phyloP scores from a whole-genome alignment of 805 yeast species.

The Wickerhamomyces strasburgensis region DNA sequence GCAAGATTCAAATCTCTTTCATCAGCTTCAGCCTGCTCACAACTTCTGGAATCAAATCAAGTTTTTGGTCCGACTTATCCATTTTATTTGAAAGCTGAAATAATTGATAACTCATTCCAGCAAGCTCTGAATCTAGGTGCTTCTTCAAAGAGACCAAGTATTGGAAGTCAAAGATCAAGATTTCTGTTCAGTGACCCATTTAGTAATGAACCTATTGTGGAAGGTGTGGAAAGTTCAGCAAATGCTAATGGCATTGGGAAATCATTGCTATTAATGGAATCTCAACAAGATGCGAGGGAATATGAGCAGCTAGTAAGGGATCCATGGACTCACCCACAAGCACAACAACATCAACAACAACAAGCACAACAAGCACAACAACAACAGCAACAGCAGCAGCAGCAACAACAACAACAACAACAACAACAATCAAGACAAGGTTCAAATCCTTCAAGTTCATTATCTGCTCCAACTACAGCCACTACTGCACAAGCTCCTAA shows the following conservation, averaged over 20 bases:
- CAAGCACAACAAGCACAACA: constrained; percentile 15
- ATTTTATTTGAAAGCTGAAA: constrained; percentile 36
- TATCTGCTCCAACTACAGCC: background rate
- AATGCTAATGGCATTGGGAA: constrained; percentile 34
- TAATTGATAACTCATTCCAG: constrained; percentile 28
- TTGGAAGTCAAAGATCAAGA: constrained; percentile 58
- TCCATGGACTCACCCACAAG: constrained; percentile 31
- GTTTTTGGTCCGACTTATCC: constrained; percentile 47
- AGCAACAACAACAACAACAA: constrained; percentile 15
- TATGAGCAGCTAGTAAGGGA: constrained; percentile 40
- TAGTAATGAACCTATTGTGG: constrained; percentile 26
- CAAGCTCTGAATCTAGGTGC: constrained; percentile 17
- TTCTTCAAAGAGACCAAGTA: constrained; percentile 45
- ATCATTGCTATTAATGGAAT: constrained; percentile 37
- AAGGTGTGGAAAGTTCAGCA: constrained; percentile 17
- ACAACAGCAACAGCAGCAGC: constrained; percentile 12
- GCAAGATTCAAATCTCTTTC: constrained; percentile 43
- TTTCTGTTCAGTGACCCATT: constrained; percentile 67
- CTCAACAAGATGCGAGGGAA: constrained; percentile 32
- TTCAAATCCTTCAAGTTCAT: constrained; percentile 4
- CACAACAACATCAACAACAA: constrained; percentile 6
- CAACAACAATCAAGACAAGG: constrained; percentile 18
- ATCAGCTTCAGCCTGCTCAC: constrained; percentile 40
- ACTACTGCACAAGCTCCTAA: constrained; percentile 7
- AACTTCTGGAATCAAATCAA: constrained; percentile 35